Base-by-base conservation (phyloP, 2,329 filamentous ascomycete species). In the Plenodomus lindquistii region DNA sequence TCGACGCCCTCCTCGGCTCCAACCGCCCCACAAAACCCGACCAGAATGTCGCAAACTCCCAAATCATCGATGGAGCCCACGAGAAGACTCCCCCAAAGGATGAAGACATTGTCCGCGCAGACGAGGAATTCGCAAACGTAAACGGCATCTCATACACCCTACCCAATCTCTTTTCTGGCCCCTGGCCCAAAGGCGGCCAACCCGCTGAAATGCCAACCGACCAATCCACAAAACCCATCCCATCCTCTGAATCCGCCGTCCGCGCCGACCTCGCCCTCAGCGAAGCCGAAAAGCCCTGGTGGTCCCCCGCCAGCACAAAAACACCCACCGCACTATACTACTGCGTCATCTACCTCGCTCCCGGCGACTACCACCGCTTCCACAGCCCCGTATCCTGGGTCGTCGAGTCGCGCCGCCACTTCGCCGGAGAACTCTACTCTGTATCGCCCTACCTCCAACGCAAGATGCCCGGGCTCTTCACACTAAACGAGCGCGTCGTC, bases 301-400 rank as follows among this genome's bases (percentile, higher is more conserved):
- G 78, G 70, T 72, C 75, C 18, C 73, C 73, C 2, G 61, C 62
- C 2, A 66, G 63, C n/a, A 60, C 66, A 13, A 72, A 73, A 40
- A 70, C 62, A 13, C 77, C 75, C 2, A 90, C 87, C 4, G 84
- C 87, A 9, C 82, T 99, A 7, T 96, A 96, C 78, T 99, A 97
- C 74, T 89, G 81, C 52, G 95, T 99, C 55, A 85, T 99, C 66
- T 99, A 99, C 75, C 85, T 99, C 37, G 94, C 95, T 0, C 94
- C 94, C 0, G 94, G 94, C 41, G 95, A 99, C 77, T 99, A 99
- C 76, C 94, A 99, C 76, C 89, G 93, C 57, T 99, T 97, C 79
- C 95, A 99, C 77, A 96, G 90, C 1, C 94, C 94, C 0, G 87
- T 91, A 2, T 88, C 90, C 61, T 99, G 94, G 94, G 91, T 99